Conservation (phyloP, 2,329 filamentous ascomycete species). For the Xylaria sp. region DNA sequence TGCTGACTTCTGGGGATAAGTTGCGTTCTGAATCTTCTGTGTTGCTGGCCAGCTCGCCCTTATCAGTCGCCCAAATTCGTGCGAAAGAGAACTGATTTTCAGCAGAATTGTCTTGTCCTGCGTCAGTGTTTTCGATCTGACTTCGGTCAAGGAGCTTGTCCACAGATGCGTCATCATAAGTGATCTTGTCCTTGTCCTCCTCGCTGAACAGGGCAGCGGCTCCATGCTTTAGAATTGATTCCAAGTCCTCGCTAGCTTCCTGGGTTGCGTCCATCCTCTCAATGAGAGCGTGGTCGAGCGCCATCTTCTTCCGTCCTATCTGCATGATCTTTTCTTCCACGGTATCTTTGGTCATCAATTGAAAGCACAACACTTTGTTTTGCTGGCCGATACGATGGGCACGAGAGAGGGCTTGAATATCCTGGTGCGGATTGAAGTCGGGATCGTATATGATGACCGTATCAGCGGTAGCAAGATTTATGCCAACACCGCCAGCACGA, state of each 20-base stretch:
- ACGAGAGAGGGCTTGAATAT: conserved; percentile 89
- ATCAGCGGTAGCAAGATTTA: conserved; percentile 94
- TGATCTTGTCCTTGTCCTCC: conserved; percentile 64
- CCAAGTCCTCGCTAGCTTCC: conserved; percentile 70
- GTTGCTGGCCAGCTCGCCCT: conserved; percentile 59
- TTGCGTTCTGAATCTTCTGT: conserved; percentile 51
- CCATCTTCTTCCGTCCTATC: conserved; percentile 92
- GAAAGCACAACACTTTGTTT: conserved; percentile 92
- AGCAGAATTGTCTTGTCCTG: conserved; percentile 56
- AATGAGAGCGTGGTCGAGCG: conserved; percentile 88
- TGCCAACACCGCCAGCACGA: conserved; percentile 90
- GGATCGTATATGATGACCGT: conserved; percentile 97
- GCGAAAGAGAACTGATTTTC: conserved; percentile 86
- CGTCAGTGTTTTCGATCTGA: conserved; percentile 66
- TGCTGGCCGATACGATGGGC: conserved; percentile 96
- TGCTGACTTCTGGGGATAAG: conserved; percentile 48
- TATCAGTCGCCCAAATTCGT: conserved; percentile 85
- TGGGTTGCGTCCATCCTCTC: conserved; percentile 86
- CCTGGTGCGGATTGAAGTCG: conserved; percentile 97
- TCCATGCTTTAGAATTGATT: conserved; percentile 82
- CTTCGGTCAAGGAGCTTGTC: conserved; percentile 87
- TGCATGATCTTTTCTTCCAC: conserved; percentile 96
- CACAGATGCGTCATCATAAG: conserved; percentile 76
- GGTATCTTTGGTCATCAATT: conserved; percentile 82
- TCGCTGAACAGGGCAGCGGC: conserved; percentile 82